Evolutionary conservation across 2,329 filamentous ascomycete genomes (phyloP), one percentile per base, ranked within the genome.

Genomic region (Fusarium beomiforme): DNA sequence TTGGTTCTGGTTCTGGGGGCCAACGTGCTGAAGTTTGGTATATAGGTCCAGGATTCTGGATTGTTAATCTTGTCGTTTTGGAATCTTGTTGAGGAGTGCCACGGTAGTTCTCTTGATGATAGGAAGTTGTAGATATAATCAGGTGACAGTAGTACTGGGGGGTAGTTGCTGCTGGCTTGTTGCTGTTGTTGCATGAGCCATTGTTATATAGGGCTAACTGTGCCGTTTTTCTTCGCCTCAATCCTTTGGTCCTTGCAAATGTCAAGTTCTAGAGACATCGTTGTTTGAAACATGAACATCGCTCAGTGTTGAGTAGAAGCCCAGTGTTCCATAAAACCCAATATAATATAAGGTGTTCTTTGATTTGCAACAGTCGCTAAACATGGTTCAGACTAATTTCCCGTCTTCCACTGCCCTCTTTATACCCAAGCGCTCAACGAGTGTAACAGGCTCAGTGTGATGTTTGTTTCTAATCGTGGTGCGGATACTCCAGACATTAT

Each of bases 51-150:
- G 37, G 13, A 37, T 37, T 13, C 6, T 26, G 33, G 5, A 19
- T 10, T 41, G 24, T 41, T 53, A 34, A 53, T 41, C 34, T 41
- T 41, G 23, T 53, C 39, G 23, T 24, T 39, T 7, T 14, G 16
- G 8, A 13, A 17, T 17, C 21, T 14, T 41, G 24, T 29, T 11
- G 3, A 10, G 26, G 1, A 21, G 7, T 8, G 5, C 10, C 19
- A 4, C 0, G 5, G 6, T 4, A 26, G 6, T 1, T 10, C 5
- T 8, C 6, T 6, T 29, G 3, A 11, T 29, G 29, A 14, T 1
- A 5, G 19, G 37, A 21, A 21, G 4, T 2, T 53, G 17, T 2
- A 26, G 17, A 21, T 11, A n/a, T 26, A 12, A 9, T 29, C 13
- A 21, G 23, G 4, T 21, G 33, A 10, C 10, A 14, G 23, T 26